Base-by-base conservation (phyloP, 2,329 filamentous ascomycete species). In the Calonectria honghensis region DNA sequence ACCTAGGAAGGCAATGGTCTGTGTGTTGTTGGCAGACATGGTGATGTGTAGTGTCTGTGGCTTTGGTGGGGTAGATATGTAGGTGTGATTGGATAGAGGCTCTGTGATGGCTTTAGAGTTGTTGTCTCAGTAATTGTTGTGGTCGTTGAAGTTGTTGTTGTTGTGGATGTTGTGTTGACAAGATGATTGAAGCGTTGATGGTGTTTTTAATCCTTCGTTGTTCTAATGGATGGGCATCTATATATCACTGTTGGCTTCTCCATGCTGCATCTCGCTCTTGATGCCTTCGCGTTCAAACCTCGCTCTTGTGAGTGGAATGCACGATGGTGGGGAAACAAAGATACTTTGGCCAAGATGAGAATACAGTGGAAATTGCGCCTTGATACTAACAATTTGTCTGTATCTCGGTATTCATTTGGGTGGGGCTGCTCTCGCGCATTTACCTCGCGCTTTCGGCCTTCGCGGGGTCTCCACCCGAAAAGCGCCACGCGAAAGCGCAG, bases 1-100 rank as follows among this genome's bases (percentile, higher is more conserved):
- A 73, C 87, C 87, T 77, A 88, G 84, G 79, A 88, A 81, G 72
- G 79, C 77, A 69, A 81, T 80, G 39, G 76, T 77, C 77, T 76
- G 73, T 59, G 72, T 48, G 68, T 70, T 73, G 64, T 50, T 65
- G 61, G 77, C 27, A 57, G 74, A 73, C 74, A 78, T 75, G 32
- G 32, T 37, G 57, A 37, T 61, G 57, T 39, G 35, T 37, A 37
- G 10, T 24, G n/a, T 59, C 14, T 29, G 52, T 57, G 29, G 41
- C 7, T 48, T 48, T 35, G 18, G 52, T 59, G 57, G 37, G 16
- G 24, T 41, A 9, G 24, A 27, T 20, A 3, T 31, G 57, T 18
- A 29, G 37, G 20, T 61, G n/a, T 61, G 57, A 63, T 63, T 41
- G 57, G 57, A 24, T n/a, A 39, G 57, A 61, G 13, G 57, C 14